phyloP scores from a whole-genome alignment of 768 basidiomycete species.

The Tylopilus cervinicoccineus region DNA sequence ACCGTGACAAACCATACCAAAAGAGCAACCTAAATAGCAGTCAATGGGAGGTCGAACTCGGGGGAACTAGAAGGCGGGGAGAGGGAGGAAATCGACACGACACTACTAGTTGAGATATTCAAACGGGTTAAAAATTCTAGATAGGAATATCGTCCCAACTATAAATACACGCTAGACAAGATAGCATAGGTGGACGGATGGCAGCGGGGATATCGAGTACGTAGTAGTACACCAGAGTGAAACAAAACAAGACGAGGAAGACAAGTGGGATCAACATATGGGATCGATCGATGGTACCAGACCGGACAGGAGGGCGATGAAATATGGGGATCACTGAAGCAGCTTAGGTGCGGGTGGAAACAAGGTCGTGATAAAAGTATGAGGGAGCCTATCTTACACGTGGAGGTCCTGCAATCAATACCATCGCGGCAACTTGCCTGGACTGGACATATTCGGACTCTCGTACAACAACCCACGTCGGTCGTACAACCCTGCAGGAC shows the following conservation, averaged over 20 bases:
- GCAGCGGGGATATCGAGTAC: slow-evolving; percentile 1
- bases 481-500: slow-evolving; percentile 67
- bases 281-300: background rate
- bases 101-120: slow-evolving; percentile 5
- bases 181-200: background rate
- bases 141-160: background rate
- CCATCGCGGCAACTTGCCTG: slow-evolving; percentile 50
- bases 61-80: background rate
- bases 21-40: too few relatives aligned
- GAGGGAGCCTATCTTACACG: background rate
- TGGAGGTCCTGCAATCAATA: slow-evolving; percentile 34
- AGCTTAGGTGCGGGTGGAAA: background rate
- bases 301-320: background rate
- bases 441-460: slow-evolving; percentile 63
- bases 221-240: slow-evolving; percentile 7
- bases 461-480: slow-evolving; percentile 60
- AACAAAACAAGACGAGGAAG: slow-evolving; percentile 11
- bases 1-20: too few relatives aligned
- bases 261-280: background rate
- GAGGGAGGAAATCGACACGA: background rate
- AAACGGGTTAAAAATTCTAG: background rate
- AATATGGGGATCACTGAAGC: background rate
- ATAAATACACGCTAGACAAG: slow-evolving; percentile 2
- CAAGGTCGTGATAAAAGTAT: background rate
- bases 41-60: too few relatives aligned